Percentiles rank a stretch among this genome's conserved stretches.
Conservation (phyloP, 495 filamentous ascomycete genomes). For the Penicillium malachiteum region DNA sequence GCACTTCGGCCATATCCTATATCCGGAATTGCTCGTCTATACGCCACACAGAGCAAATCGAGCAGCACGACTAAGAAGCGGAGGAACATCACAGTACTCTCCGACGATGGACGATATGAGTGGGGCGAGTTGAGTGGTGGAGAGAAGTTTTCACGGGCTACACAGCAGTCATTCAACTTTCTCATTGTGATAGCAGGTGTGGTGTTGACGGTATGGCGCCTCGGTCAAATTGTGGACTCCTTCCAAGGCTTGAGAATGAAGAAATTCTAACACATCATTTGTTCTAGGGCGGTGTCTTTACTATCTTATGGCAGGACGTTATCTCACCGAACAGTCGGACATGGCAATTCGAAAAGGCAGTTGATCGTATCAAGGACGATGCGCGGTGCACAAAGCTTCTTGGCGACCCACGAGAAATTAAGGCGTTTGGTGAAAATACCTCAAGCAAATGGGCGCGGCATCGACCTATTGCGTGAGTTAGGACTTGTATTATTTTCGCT, state of each 20-base stretch:
- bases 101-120: conserved; percentile 74
- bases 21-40: conserved; percentile 34
- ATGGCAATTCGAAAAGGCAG: conserved; percentile 83
- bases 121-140: conserved; percentile 71
- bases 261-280: neutral
- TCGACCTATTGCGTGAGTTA: conserved; percentile 75
- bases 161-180: conserved; percentile 89
- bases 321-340: conserved; percentile 83
- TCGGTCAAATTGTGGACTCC: neutral
- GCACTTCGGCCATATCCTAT: conserved; percentile 16
- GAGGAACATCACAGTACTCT: conserved; percentile 73
- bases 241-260: neutral
- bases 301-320: conserved; percentile 81
- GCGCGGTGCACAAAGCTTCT: conserved; percentile 69
- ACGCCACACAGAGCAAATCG: conserved; percentile 54
- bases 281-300: conserved; percentile 68
- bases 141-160: conserved; percentile 83
- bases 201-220: conserved; percentile 57
- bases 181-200: conserved; percentile 72
- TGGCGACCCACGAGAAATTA: conserved; percentile 71
- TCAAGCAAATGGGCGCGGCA: conserved; percentile 80
- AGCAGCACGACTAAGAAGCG: conserved; percentile 40
- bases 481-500: neutral
- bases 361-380: conserved; percentile 74
- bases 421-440: conserved; percentile 81